Evolutionary conservation across 176 grass and related monocot genomes (phyloP), one percentile per base, ranked within the genome.

Genomic region (Zoysia japonica): DNA sequence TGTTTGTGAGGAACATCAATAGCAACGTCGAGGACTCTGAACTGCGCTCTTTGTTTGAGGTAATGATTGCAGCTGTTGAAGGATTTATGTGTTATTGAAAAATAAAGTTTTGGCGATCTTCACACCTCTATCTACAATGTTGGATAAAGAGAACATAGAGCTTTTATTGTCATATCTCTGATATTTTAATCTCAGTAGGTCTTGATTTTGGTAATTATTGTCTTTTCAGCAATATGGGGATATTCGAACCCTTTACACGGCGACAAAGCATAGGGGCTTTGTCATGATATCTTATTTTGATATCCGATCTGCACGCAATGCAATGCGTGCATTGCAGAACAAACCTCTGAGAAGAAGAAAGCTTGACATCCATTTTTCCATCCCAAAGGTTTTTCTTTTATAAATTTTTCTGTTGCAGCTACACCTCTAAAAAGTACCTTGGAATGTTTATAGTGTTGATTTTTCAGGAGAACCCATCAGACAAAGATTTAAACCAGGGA

Each of bases 401-500:
- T 36, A 52, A 14, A 47, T 67, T 78, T 67, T 67, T 78, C 28
- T 81, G 52, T 67, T 60, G 5, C 38, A 68, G 28, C 3, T 0
- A 13, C 50, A 39, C 16, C 4, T 43, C 47, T 17, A n/a, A 52
- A 52, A 71, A 67, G 11, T 20, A 53, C 10, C 68, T 15, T 75
- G 7, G 17, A 79, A 14, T 83, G 5, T 81, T 67, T 66, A 37
- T 70, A 70, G 6, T 89, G 28, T 87, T 89, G 40, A 47, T 65
- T 67, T 86, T 86, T 63, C 78, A 97, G 94, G 91, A 93, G 45
- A 97, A 97, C 59, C 94, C 94, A 78, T 97, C 94, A 0, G 94
- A 97, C 61, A 97, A 97, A 93, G 94, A 97, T 89, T 82, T 97
- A 86, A 97, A 97, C 82, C 94, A 97, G 85, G 94, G 94, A 77